Base-by-base conservation (phyloP, 331 rosid genomes). In the Quercus lobata region DNA sequence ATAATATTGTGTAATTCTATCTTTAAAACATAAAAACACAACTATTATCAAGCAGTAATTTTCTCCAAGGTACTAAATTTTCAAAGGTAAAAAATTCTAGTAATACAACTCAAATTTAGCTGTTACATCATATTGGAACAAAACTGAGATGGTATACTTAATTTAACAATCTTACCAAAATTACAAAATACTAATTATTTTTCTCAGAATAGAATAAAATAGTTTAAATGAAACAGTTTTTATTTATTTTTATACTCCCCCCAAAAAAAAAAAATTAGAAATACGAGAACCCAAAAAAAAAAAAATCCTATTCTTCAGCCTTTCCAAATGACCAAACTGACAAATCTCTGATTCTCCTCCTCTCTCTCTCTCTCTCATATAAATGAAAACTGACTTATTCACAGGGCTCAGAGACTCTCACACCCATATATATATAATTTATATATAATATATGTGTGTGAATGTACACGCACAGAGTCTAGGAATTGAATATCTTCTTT, bases 361-460 rank as follows among this genome's bases (percentile, higher is more conserved):
- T 74, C 55, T 70, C 63, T 24, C 55, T 70, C 63, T 24, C 24
- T 65, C 22, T 69, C 53, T 74, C 55, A 30, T 10, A 72, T 79
- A 63, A 79, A 82, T 71, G 77, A 69, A 76, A 75, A 84, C 90
- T 76, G 93, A 86, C 75, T 58, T n/a, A 58, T 87, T 83, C 89
- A 85, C 86, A 84, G 75, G 72, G 73, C 76, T 66, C 53, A 8
- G 46, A 41, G 70, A 80, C 57, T 77, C 83, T 78, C 84, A 68
- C 69, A 74, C 79, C 92, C 77, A 80, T 76, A 8, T 7, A 35
- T 34, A 34, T 34, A 34, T 34, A 34, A 5, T 1, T 27, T 27
- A 35, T 6, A 6, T 41, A 9, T 2, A 9, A 41, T 41, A 9
- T 41, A 41, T 41, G 14, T 41, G 49, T 41, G 49, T 41, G 49